Conservation (phyloP, 495 filamentous ascomycete genomes). For the Apiosordaria backusii region DNA sequence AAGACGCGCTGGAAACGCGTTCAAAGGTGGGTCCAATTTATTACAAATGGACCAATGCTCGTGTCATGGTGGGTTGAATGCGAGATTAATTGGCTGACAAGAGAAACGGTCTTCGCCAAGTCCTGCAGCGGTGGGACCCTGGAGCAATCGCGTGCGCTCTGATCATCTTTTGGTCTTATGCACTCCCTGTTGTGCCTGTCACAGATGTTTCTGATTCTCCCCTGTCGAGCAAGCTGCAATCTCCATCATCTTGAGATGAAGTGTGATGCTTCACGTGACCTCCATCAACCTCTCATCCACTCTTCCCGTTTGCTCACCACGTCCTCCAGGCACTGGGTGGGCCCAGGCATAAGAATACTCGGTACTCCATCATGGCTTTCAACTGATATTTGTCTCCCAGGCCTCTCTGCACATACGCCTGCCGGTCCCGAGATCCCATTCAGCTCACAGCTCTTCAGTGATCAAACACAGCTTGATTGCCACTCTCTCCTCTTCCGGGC, state of each 20-base stretch:
- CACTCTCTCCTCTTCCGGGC: background rate
- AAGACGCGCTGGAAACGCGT: background rate
- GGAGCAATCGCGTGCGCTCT: background rate
- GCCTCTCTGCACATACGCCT: background rate
- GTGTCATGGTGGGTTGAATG: background rate
- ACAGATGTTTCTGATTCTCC: no score
- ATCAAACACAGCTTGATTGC: background rate
- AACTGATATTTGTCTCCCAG: background rate
- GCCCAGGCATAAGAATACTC: background rate
- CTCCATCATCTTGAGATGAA: background rate
- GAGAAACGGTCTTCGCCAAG: slow-evolving; percentile 3
- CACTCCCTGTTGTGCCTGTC: background rate
- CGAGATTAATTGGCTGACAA: background rate
- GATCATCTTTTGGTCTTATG: background rate
- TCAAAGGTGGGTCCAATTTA: background rate
- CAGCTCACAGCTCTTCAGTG: background rate
- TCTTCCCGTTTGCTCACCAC: background rate
- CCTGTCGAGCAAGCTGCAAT: no score
- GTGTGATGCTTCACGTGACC: background rate
- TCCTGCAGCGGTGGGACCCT: background rate
- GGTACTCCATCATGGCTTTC: background rate
- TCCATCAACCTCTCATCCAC: background rate
- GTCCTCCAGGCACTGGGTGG: background rate
- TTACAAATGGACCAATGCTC: background rate
- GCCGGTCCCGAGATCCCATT: background rate